Evolutionary conservation across 2,329 filamentous ascomycete genomes (phyloP).

Genomic region (Elsinoe ampelina): DNA sequence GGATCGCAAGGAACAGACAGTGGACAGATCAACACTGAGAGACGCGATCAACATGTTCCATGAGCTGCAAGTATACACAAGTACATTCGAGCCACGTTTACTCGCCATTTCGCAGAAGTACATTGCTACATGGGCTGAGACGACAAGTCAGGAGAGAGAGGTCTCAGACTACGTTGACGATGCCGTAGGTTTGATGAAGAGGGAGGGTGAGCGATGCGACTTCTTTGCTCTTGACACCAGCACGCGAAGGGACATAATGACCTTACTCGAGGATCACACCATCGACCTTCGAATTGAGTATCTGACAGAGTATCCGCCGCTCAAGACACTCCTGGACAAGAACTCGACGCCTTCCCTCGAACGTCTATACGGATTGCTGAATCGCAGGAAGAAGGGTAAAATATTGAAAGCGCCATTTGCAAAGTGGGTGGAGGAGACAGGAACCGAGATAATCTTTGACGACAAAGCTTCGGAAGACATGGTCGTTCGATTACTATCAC

Average conservation of each 20-base stretch:
- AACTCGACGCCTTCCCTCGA: slow-evolving; percentile 62
- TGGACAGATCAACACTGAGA: slow-evolving; percentile 57
- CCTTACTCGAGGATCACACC: slow-evolving; percentile 61
- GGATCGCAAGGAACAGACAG: slow-evolving; percentile 52
- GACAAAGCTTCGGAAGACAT: slow-evolving; percentile 71
- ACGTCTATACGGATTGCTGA: slow-evolving; percentile 67
- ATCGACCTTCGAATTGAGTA: slow-evolving; percentile 55
- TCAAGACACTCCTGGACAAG: slow-evolving; percentile 64
- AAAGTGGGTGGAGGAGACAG: slow-evolving; percentile 67
- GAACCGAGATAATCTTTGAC: slow-evolving; percentile 70
- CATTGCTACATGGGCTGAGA: slow-evolving; percentile 59
- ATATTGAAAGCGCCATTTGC: slow-evolving; percentile 65
- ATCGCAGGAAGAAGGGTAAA: slow-evolving; percentile 59
- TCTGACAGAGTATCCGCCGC: slow-evolving; percentile 39
- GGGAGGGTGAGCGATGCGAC: slow-evolving; percentile 69
- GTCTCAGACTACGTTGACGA: slow-evolving; percentile 68
- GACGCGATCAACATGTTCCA: slow-evolving; percentile 75
- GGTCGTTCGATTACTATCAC: slow-evolving; percentile 70
- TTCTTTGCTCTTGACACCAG: slow-evolving; percentile 71
- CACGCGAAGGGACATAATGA: slow-evolving; percentile 68
- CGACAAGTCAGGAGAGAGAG: slow-evolving; percentile 49
- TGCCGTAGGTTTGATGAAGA: slow-evolving; percentile 58
- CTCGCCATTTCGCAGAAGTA: slow-evolving; percentile 58
- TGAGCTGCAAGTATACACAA: slow-evolving; percentile 71
- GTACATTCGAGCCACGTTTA: slow-evolving; percentile 68